phyloP scores from a whole-genome alignment of 2,329 filamentous ascomycete species.

The Cercospora sp. region DNA sequence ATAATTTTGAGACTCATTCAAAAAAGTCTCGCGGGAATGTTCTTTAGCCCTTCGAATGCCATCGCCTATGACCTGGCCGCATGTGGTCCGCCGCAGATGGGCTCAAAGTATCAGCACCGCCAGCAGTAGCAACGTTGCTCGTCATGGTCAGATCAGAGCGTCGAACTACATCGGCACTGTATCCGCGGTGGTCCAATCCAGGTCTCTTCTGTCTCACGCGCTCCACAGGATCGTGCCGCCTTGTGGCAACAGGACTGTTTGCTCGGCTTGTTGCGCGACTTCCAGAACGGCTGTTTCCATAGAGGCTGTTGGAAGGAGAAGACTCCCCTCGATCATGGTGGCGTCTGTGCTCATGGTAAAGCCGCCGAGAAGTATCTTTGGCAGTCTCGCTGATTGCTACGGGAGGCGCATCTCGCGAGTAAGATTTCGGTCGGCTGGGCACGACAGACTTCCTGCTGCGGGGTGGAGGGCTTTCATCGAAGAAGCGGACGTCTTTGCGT shows the following conservation, averaged over 20 bases:
- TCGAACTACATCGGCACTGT: neutral
- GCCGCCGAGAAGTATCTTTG: conserved; percentile 24
- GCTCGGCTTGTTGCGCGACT: conserved; percentile 7
- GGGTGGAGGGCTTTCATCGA: conserved; percentile 19
- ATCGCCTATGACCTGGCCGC: conserved; percentile 2
- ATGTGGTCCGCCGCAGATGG: neutral
- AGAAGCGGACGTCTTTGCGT: conserved; percentile 26
- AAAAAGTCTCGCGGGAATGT: no score
- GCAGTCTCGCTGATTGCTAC: conserved; percentile 24
- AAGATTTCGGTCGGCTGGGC: conserved; percentile 22
- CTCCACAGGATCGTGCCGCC: neutral
- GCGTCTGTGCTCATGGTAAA: conserved; percentile 16
- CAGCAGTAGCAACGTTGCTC: conserved; percentile 5
- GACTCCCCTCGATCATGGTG: conserved; percentile 4
- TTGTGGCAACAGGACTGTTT: neutral
- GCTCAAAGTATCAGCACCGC: neutral
- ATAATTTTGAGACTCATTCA: neutral
- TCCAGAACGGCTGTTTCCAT: neutral
- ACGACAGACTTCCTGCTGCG: conserved; percentile 7
- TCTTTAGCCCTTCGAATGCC: conserved; percentile 7
- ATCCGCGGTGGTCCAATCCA: neutral
- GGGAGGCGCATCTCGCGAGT: conserved; percentile 24
- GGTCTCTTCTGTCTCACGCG: neutral
- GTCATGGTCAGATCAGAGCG: conserved; percentile 1
- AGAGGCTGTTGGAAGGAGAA: neutral